phyloP scores from a whole-genome alignment of 306 rosid species.

The Quillaja saponaria region DNA sequence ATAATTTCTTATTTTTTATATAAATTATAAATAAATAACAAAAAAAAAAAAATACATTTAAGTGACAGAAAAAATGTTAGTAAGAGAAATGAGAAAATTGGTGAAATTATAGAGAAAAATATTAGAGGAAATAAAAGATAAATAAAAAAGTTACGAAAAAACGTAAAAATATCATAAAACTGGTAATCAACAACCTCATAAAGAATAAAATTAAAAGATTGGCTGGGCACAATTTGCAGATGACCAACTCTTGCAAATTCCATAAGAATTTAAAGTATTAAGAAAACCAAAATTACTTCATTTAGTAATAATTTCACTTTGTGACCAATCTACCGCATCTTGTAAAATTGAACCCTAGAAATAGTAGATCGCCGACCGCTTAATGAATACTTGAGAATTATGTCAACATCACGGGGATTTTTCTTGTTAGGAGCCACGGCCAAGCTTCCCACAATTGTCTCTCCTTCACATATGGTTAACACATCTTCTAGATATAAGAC shows the following conservation, averaged over 20 bases:
- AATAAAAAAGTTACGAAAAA: no score
- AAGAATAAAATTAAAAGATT: no score
- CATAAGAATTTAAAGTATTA: slow-evolving; percentile 19
- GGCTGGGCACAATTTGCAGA: slow-evolving; percentile 2
- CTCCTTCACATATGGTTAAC: slow-evolving; percentile 87
- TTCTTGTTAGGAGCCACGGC: slow-evolving; percentile 78
- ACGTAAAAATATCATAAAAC: no score
- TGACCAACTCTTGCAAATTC: slow-evolving; percentile 17
- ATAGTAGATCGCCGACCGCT: slow-evolving; percentile 59
- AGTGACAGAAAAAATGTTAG: no score
- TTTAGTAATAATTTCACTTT: no score
- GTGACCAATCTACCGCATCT: slow-evolving; percentile 64
- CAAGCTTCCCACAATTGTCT: slow-evolving; percentile 70
- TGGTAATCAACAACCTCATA: no score
- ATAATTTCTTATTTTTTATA: no score
- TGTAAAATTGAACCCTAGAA: slow-evolving; percentile 74
- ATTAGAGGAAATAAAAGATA: no score
- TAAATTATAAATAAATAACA: no score
- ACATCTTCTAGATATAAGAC: slow-evolving; percentile 91
- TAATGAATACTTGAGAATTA: slow-evolving; percentile 74
- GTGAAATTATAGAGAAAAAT: no score
- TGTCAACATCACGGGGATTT: slow-evolving; percentile 90
- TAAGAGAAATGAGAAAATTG: no score
- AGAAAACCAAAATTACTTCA: neutral
- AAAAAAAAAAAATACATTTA: no score